Evolutionary conservation across 2,329 filamentous ascomycete genomes (phyloP).

Genomic region (Fusarium phyllophilum): DNA sequence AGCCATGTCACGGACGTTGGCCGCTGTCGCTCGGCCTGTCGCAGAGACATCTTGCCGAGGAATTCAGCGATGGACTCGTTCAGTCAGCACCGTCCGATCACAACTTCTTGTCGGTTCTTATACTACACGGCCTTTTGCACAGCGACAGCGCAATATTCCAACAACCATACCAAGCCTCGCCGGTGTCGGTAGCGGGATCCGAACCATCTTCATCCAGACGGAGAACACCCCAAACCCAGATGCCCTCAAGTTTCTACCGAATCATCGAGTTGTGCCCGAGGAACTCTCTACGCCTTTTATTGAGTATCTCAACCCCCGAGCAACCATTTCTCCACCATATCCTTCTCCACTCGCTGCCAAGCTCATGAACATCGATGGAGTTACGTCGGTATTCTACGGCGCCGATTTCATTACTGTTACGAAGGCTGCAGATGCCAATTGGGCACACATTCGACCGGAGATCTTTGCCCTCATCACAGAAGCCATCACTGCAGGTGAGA

Average conservation of each 20-base stretch:
- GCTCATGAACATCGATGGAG: conserved; percentile 92
- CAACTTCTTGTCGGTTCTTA: conserved; percentile 32
- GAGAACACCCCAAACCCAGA: conserved; percentile 95
- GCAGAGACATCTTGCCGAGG: conserved; percentile 35
- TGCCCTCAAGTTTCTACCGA: conserved; percentile 95
- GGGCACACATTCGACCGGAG: conserved; percentile 95
- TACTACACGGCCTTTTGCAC: conserved; percentile 36
- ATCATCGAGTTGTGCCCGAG: conserved; percentile 84
- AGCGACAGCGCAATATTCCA: conserved; percentile 18
- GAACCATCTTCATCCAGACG: conserved; percentile 97
- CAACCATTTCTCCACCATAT: conserved; percentile 87
- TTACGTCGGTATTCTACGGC: conserved; percentile 95
- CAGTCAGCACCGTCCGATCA: conserved; percentile 42
- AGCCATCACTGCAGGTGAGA: conserved; percentile 83
- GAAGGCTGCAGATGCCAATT: conserved; percentile 87
- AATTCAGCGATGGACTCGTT: conserved; percentile 43
- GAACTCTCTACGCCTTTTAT: conserved; percentile 79
- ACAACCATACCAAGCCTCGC: conserved; percentile 35
- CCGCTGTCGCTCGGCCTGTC: conserved; percentile 36
- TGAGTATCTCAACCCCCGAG: conserved; percentile 90
- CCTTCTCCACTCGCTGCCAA: conserved; percentile 91
- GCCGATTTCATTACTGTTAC: conserved; percentile 96
- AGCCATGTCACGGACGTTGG: conserved; percentile 40
- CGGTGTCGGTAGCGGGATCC: conserved; percentile 53
- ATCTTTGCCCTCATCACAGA: conserved; percentile 96